These are phyloP conservation scores for Glebionis coronaria DNA, from an alignment of 129 eudicot species.

Conservation along the genomic window DNA sequence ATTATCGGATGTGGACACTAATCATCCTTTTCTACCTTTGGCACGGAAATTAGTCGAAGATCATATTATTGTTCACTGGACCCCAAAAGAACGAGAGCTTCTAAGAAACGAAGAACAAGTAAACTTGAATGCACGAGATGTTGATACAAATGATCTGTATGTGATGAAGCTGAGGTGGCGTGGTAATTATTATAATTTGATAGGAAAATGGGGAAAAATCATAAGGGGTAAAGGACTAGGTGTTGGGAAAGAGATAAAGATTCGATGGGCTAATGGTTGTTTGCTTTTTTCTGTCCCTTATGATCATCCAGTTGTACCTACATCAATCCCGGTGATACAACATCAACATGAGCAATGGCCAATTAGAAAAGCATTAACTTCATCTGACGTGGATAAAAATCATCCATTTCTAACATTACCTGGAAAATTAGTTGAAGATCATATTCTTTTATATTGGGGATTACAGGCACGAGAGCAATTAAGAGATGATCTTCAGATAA, in stretches of 20 bases:
- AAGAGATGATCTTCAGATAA: constrained; percentile 64
- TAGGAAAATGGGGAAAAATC: constrained; percentile 84
- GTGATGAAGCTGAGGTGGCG: constrained; percentile 83
- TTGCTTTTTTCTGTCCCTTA: constrained; percentile 68
- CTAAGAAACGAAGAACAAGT: constrained; percentile 77
- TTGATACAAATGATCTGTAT: constrained; percentile 67
- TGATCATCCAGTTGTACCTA: constrained; percentile 41
- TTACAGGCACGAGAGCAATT: constrained; percentile 78
- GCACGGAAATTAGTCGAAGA: constrained; percentile 83
- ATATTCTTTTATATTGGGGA: constrained; percentile 69
- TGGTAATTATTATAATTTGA: constrained; percentile 69
- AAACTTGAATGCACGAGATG: constrained; percentile 61
- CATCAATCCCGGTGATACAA: constrained; percentile 37
- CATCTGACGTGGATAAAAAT: constrained; percentile 81
- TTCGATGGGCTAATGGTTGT: constrained; percentile 75
- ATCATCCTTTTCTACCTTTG: constrained; percentile 74
- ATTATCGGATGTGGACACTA: constrained; percentile 67
- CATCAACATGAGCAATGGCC: constrained; percentile 67
- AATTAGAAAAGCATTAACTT: constrained; percentile 66
- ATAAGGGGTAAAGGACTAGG: constrained; percentile 70
- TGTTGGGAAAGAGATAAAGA: constrained; percentile 72
- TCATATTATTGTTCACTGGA: constrained; percentile 73
- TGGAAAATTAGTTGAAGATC: constrained; percentile 80
- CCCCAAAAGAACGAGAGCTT: constrained; percentile 52
- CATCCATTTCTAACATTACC: constrained; percentile 88